Conservation (phyloP, 345 rosid species). For the Eucalyptus albens region DNA sequence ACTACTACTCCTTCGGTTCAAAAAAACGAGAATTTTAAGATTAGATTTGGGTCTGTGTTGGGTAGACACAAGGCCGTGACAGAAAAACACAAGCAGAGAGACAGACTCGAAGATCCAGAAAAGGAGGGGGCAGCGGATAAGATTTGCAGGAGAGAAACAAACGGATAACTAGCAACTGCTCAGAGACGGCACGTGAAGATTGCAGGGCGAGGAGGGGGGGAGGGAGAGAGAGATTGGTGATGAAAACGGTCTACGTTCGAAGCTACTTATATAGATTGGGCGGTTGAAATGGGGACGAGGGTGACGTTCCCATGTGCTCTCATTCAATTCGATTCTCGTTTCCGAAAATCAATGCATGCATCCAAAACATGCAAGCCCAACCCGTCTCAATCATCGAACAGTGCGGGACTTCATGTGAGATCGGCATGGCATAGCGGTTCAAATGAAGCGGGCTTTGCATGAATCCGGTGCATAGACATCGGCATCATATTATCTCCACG, state of each 20-base stretch:
- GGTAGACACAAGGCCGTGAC: conserved; percentile 11
- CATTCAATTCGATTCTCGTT: not conserved
- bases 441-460: not conserved
- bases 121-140: conserved; percentile 10
- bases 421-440: not conserved
- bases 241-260: not conserved
- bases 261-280: not conserved
- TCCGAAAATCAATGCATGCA: not conserved
- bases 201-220: not conserved
- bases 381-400: not conserved
- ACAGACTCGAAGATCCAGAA: not conserved
- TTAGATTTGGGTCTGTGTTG: not conserved
- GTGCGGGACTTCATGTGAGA: not conserved
- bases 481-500: not conserved
- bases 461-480: not conserved
- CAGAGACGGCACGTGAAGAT: conserved; percentile 26
- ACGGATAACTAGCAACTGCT: not conserved
- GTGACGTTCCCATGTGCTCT: not conserved
- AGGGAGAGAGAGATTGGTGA: not conserved
- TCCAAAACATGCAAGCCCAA: not conserved
- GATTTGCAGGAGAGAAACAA: conserved; percentile 8
- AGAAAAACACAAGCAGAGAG: not conserved
- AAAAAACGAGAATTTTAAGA: not conserved
- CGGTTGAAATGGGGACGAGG: not conserved
- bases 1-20: not conserved